A percentile compares a stretch with the other conserved stretches of the same genome.
Evolutionary conservation across 2,329 filamentous ascomycete genomes (phyloP).

Genomic region (Blastomyces parvus): DNA sequence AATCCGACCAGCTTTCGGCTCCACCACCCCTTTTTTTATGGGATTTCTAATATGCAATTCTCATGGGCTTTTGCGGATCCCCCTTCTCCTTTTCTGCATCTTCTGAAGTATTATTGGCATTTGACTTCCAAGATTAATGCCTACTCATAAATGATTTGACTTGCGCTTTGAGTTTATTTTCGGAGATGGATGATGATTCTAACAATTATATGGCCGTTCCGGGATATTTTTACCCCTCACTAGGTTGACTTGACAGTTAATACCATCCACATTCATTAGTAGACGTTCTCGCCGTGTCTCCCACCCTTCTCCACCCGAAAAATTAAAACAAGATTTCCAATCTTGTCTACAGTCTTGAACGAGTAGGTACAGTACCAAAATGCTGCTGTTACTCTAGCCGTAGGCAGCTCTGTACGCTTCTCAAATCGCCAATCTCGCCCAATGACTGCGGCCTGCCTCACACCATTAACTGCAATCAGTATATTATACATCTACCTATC

Average conservation of each 20-base stretch:
- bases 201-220: not conserved
- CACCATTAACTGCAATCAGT: not conserved
- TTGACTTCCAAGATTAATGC: not conserved
- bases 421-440: not conserved
- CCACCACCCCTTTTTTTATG: not conserved
- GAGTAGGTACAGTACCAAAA: not conserved
- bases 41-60: not conserved
- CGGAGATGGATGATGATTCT: not conserved
- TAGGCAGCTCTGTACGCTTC: not conserved
- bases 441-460: not conserved
- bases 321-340: not conserved
- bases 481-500: not conserved
- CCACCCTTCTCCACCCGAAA: not conserved
- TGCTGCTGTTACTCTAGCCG: not conserved
- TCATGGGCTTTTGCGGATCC: not conserved
- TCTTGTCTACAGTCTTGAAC: not conserved
- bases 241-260: not conserved
- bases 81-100: not conserved
- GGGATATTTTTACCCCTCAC: not conserved
- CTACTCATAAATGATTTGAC: not conserved
- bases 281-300: not conserved
- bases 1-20: not conserved
- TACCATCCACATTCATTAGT: not conserved
- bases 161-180: not conserved
- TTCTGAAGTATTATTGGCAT: not conserved